A percentile compares a stretch with the other conserved stretches of the same genome.
phyloP scores from a whole-genome alignment of 225 moss, liverwort and hornwort species.

The Polytrichum formosum region DNA sequence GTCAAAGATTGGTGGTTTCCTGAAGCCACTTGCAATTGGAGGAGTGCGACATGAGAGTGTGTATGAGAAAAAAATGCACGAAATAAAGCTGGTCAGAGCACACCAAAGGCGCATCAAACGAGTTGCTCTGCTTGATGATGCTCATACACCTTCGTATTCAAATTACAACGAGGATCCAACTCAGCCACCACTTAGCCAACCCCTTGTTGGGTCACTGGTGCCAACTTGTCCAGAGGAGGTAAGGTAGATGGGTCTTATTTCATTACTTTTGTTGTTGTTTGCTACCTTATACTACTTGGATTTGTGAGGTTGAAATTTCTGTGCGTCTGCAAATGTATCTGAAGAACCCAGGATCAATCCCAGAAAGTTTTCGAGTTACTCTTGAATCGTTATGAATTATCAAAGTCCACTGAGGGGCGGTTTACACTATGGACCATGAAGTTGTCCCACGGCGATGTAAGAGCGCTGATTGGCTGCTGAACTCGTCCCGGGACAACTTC shows the following conservation, averaged over 20 bases:
- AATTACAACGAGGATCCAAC: slow-evolving; percentile 21
- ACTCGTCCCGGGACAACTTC: no score
- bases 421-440: no score
- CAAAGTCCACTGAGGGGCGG: no score
- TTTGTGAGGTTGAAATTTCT: no score
- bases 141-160: slow-evolving; percentile 12
- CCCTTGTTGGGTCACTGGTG: slow-evolving; percentile 41
- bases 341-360: no score
- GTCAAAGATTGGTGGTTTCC: neutral
- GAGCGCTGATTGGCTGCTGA: no score
- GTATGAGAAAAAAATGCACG: slow-evolving; percentile 38
- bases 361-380: no score
- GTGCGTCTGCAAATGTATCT: no score
- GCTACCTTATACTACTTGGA: no score
- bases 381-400: no score
- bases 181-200: slow-evolving; percentile 50
- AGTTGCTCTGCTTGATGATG: slow-evolving; percentile 8
- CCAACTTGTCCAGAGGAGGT: slow-evolving; percentile 48
- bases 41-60: slow-evolving; percentile 49
- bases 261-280: no score
- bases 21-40: slow-evolving; percentile 21
- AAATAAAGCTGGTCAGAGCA: slow-evolving; percentile 35
- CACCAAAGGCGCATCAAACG: slow-evolving; percentile 22
- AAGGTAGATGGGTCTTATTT: neutral
- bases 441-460: no score